Conservation (phyloP, 177 flowering plant genomes). For the Vitis hybrid region DNA sequence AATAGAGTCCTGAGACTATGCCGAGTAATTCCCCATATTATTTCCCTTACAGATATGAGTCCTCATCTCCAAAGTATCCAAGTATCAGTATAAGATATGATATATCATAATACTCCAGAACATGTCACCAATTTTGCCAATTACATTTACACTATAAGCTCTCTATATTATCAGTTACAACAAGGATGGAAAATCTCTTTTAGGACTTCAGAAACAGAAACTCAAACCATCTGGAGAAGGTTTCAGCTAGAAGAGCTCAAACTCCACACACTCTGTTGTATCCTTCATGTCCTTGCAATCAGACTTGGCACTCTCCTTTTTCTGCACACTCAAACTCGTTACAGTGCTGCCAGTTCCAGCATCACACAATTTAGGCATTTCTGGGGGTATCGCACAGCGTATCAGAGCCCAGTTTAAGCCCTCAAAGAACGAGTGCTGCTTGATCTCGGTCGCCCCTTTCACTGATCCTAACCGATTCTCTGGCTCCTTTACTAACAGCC, state of each 20-base stretch:
- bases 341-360: conserved; percentile 14
- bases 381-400: conserved; percentile 77
- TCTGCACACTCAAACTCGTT: conserved; percentile 10
- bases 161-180: conserved; percentile 21
- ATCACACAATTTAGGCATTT: conserved; percentile 48
- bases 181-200: conserved; percentile 14
- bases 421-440: conserved; percentile 76
- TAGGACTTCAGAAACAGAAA: neutral
- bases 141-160: conserved; percentile 29
- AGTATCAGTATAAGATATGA: neutral
- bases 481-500: conserved; percentile 69
- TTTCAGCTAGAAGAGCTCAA: conserved; percentile 44
- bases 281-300: neutral
- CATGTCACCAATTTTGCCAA: conserved; percentile 8
- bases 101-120: conserved; percentile 1
- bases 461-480: conserved; percentile 66
- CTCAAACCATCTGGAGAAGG: neutral
- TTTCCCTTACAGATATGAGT: too few species aligned
- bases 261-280: conserved; percentile 28
- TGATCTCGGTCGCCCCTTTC: conserved; percentile 86
- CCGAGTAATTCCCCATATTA: too few species aligned
- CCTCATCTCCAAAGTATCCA: neutral
- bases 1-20: too few species aligned
- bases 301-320: conserved; percentile 22
- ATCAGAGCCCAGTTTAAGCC: conserved; percentile 89